Percentiles rank a stretch among this genome's conserved stretches.
phyloP scores from a whole-genome alignment of 148 eudicot species.

The Persicaria maculosa region DNA sequence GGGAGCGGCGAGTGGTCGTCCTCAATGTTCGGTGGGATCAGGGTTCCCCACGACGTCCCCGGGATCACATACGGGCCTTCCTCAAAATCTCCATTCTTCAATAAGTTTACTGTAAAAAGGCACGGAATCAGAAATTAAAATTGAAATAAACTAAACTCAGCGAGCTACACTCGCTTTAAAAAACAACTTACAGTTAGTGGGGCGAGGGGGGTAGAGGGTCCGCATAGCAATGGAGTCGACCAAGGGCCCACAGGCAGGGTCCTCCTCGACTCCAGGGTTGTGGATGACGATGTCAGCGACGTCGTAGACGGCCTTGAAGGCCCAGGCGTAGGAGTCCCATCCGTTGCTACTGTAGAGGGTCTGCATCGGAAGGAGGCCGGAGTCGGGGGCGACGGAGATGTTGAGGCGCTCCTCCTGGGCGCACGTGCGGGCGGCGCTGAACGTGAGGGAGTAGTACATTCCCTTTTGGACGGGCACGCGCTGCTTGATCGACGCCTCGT shows the following conservation, averaged over 20 bases:
- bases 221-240: constrained; percentile 71
- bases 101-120: constrained; percentile 36
- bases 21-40: constrained; percentile 87
- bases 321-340: constrained; percentile 96
- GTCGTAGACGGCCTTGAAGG: constrained; percentile 36
- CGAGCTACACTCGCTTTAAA: too few species aligned
- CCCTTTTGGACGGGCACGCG: constrained; percentile 48
- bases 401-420: constrained; percentile 79
- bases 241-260: constrained; percentile 83
- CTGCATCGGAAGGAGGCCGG: constrained; percentile 74
- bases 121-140: background rate
- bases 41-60: constrained; percentile 73
- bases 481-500: constrained; percentile 83
- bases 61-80: constrained; percentile 89
- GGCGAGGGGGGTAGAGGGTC: constrained; percentile 56
- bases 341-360: constrained; percentile 83
- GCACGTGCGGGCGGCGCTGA: constrained; percentile 85
- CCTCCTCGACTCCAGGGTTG: constrained; percentile 87
- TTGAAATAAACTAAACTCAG: too few species aligned
- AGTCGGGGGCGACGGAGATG: constrained; percentile 70
- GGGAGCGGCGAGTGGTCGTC: constrained; percentile 85
- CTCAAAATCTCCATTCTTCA: constrained; percentile 82
- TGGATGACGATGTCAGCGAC: constrained; percentile 56
- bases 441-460: constrained; percentile 73
- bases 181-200: constrained; percentile 34